Percentiles rank a stretch among this genome's conserved stretches.
These are phyloP conservation scores for Pleodorina starrii DNA, from an alignment of 139 green algal genomes.

Conservation along the genomic window DNA sequence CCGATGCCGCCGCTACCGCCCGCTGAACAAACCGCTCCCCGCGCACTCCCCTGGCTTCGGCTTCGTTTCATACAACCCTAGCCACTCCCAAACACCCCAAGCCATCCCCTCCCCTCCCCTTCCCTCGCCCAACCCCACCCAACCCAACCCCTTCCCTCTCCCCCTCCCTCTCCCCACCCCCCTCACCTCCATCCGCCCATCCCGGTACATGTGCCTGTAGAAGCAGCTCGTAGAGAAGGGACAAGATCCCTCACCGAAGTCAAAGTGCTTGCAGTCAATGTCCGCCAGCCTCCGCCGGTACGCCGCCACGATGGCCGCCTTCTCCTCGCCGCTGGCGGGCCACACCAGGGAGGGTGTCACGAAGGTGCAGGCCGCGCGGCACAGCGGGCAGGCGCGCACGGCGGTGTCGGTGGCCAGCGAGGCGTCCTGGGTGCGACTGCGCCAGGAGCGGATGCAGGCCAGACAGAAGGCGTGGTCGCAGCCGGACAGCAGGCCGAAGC, in stretches of 20 bases:
- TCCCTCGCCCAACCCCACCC: too few species aligned
- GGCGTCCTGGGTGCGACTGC: slow-evolving; percentile 39
- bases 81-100: neutral
- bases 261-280: slow-evolving; percentile 78
- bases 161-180: neutral
- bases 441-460: slow-evolving; percentile 87
- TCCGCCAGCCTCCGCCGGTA: slow-evolving; percentile 72
- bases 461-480: slow-evolving; percentile 93
- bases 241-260: slow-evolving; percentile 65
- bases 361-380: slow-evolving; percentile 76
- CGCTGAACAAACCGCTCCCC: neutral
- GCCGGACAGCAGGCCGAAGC: slow-evolving; percentile 87
- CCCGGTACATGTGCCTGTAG: slow-evolving; percentile 81
- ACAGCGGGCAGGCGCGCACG: slow-evolving; percentile 83
- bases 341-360: slow-evolving; percentile 80
- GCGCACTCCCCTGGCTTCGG: neutral
- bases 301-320: slow-evolving; percentile 55
- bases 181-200: slow-evolving; percentile 68
- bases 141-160: too few species aligned
- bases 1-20: neutral
- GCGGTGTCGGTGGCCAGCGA: slow-evolving; percentile 44
- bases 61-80: too few species aligned
- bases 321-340: slow-evolving; percentile 74
- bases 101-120: too few species aligned
- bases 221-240: slow-evolving; percentile 90